A percentile compares a stretch with the other conserved stretches of the same genome.
Evolutionary conservation across 1,284 basidiomycete genomes (phyloP).

Genomic region (Violaceomyces palustris): DNA sequence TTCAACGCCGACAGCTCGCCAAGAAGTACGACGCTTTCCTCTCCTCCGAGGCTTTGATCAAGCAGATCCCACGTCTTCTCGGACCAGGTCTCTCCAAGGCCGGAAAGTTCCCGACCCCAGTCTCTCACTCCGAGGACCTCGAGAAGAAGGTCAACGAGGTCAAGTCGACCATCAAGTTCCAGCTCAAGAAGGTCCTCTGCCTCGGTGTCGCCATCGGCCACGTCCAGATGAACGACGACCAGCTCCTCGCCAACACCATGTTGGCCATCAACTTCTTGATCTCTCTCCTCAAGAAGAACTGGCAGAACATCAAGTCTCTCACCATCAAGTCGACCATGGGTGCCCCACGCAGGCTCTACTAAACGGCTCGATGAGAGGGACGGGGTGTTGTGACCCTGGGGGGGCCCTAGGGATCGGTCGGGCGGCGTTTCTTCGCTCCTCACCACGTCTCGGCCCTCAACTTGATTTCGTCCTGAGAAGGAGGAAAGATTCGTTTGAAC

Average conservation of each 20-base stretch:
- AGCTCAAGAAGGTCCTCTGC: conserved; percentile 92
- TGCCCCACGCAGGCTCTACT: conserved; percentile 92
- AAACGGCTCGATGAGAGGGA: no score
- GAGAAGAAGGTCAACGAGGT: conserved; percentile 89
- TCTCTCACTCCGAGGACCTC: conserved; percentile 89
- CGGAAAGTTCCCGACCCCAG: conserved; percentile 94
- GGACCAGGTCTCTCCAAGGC: conserved; percentile 99
- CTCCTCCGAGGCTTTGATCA: conserved; percentile 95
- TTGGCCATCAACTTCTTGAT: conserved; percentile 99
- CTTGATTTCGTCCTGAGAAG: no score
- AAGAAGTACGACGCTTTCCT: conserved; percentile 99
- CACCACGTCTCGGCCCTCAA: no score
- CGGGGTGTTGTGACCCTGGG: no score
- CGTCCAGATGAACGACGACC: conserved; percentile 95
- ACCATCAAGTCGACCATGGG: conserved; percentile 99
- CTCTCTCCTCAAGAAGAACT: conserved; percentile 98
- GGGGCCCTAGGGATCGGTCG: no score
- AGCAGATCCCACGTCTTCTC: conserved; percentile 99
- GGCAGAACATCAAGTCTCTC: conserved; percentile 99
- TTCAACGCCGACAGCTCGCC: conserved; percentile 66
- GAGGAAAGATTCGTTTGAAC: conserved; percentile 2
- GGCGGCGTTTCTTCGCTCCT: no score
- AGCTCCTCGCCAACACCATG: conserved; percentile 96
- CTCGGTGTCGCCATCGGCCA: conserved; percentile 97
- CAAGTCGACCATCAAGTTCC: conserved; percentile 78